Conservation (phyloP, 345 rosid species). For the Sisymbrium irio region DNA sequence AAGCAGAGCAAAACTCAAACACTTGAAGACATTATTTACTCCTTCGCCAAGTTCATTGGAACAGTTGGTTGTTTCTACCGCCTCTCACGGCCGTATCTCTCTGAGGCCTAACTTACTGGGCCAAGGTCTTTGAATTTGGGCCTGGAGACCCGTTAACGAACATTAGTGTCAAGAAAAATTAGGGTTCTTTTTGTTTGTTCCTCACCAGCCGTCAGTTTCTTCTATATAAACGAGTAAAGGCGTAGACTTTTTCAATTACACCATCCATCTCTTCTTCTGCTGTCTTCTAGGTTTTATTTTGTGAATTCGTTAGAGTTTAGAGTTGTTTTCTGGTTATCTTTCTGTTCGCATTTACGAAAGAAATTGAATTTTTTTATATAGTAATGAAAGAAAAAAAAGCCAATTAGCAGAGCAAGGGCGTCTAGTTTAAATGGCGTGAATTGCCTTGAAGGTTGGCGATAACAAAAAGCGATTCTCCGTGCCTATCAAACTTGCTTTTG, state of each 20-base stretch:
- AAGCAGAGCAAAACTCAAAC: not conserved
- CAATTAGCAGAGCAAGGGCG: conserved; percentile 80
- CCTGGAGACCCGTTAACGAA: not conserved
- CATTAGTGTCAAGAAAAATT: conserved; percentile 1
- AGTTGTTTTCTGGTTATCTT: not conserved
- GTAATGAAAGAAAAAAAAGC: conserved; percentile 23
- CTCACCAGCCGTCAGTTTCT: not conserved
- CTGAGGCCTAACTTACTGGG: conserved; percentile 9
- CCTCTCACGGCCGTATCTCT: conserved; percentile 17
- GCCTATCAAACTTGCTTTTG: conserved; percentile 47
- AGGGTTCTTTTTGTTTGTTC: not conserved
- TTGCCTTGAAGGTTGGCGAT: conserved; percentile 83
- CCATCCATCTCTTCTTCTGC: not conserved
- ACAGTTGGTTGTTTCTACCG: conserved; percentile 1
- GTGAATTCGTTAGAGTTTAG: not conserved
- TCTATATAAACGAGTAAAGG: conserved; percentile 13
- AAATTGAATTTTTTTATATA: not conserved
- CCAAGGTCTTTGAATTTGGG: not conserved
- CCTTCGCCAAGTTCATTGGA: conserved; percentile 21
- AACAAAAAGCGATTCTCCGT: conserved; percentile 64
- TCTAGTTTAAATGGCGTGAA: conserved; percentile 45
- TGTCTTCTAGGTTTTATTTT: not conserved
- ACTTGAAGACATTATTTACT: not conserved
- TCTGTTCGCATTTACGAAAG: not conserved
- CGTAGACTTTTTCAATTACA: not conserved